These are phyloP conservation scores for Colletotrichum higginsianum DNA, from an alignment of 2,329 filamentous ascomycete genomes.

Conservation along the genomic window DNA sequence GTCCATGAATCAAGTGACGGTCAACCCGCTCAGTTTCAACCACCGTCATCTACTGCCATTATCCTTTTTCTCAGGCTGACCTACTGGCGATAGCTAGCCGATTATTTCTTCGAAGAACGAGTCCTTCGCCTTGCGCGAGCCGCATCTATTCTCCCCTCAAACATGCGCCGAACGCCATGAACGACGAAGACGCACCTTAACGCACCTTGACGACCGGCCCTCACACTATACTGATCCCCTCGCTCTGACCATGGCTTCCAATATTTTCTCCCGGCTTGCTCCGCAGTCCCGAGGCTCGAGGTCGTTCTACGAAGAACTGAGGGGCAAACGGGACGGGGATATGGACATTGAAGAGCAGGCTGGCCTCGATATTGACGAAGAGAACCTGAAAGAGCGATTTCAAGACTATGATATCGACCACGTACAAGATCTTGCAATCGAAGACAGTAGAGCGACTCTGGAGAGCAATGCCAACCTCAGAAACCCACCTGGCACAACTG, in stretches of 20 bases:
- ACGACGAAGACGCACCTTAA: slow-evolving; percentile 1
- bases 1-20: slow-evolving; percentile 19
- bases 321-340: slow-evolving; percentile 55
- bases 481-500: slow-evolving; percentile 14
- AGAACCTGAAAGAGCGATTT: slow-evolving; percentile 67
- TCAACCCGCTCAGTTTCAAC: background rate
- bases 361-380: slow-evolving; percentile 64
- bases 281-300: slow-evolving; percentile 52
- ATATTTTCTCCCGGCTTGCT: slow-evolving; percentile 63
- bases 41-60: background rate
- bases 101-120: background rate
- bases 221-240: background rate
- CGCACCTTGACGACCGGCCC: background rate
- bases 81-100: background rate
- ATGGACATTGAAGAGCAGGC: slow-evolving; percentile 59
- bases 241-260: slow-evolving; percentile 58
- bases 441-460: slow-evolving; percentile 63
- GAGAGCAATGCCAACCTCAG: slow-evolving; percentile 52
- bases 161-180: slow-evolving; percentile 25
- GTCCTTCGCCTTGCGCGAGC: background rate
- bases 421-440: slow-evolving; percentile 58
- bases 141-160: background rate
- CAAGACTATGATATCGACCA: slow-evolving; percentile 65
- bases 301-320: slow-evolving; percentile 67
- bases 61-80: background rate